Evolutionary conservation across 1,139 yeast species (phyloP).

Genomic region (Hemisphaericaspora subhashii): DNA sequence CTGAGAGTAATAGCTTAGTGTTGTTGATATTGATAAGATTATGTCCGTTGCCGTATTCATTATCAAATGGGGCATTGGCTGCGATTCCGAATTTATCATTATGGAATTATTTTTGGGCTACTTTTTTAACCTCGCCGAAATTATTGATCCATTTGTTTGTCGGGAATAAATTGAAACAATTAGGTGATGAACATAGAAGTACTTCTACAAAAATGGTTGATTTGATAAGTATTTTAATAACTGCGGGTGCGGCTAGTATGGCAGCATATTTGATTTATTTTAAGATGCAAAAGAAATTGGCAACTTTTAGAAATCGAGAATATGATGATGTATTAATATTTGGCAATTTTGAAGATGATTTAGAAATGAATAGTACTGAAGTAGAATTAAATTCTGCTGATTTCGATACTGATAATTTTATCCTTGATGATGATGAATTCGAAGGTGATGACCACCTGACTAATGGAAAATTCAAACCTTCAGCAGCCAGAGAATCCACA

Average conservation of each 20-base stretch:
- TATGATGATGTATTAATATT: conserved; percentile 36
- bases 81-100: conserved; percentile 75
- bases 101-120: conserved; percentile 66
- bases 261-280: conserved; percentile 74
- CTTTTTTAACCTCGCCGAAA: conserved; percentile 78
- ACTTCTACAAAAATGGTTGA: conserved; percentile 58
- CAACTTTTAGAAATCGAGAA: conserved; percentile 21
- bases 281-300: conserved; percentile 51
- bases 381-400: conserved; percentile 37
- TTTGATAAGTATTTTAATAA: conserved; percentile 57
- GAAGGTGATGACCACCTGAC: conserved; percentile 8
- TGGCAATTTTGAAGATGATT: conserved; percentile 43
- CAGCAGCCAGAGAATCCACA: background rate
- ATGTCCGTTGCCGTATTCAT: conserved; percentile 91
- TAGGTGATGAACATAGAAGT: conserved; percentile 61
- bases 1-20: conserved; percentile 61
- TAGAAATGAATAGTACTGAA: conserved; percentile 22
- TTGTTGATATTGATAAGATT: conserved; percentile 71
- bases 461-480: background rate
- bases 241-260: conserved; percentile 54
- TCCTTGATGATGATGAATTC: conserved; percentile 33
- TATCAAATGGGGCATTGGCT: conserved; percentile 90
- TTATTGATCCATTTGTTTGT: conserved; percentile 73
- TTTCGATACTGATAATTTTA: conserved; percentile 38
- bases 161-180: conserved; percentile 71